Evolutionary conservation across 805 yeast species (phyloP).

Genomic region (Pichia manshurica): DNA sequence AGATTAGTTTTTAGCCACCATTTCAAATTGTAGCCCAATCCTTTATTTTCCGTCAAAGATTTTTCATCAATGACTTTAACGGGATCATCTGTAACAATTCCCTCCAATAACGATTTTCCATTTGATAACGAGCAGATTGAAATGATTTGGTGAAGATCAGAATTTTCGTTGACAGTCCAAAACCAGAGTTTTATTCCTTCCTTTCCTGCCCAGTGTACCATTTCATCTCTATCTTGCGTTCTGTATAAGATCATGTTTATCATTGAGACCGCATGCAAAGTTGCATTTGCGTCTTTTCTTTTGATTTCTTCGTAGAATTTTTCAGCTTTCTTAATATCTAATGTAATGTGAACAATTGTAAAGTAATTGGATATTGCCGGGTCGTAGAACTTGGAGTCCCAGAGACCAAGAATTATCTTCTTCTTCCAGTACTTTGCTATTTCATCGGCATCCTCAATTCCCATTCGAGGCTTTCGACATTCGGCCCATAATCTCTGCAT

Average conservation of each 20-base stretch:
- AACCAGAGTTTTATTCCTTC: conserved; percentile 29
- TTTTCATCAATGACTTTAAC: conserved; percentile 5
- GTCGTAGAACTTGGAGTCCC: conserved; percentile 29
- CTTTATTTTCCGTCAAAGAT: neutral
- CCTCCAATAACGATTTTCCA: conserved; percentile 15
- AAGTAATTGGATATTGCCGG: conserved; percentile 24
- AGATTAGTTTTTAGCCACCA: conserved; percentile 15
- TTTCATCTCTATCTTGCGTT: conserved; percentile 15
- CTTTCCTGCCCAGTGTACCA: conserved; percentile 16
- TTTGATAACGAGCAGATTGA: conserved; percentile 10
- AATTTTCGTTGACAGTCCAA: conserved; percentile 32
- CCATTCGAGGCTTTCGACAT: conserved; percentile 5
- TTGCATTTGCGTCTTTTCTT: conserved; percentile 14
- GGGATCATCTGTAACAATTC: conserved; percentile 24
- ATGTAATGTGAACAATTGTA: conserved; percentile 28
- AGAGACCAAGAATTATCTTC: conserved; percentile 33
- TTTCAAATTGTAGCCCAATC: conserved; percentile 12
- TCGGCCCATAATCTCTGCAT: conserved; percentile 21
- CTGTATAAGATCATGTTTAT: conserved; percentile 21
- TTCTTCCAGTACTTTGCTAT: conserved; percentile 28
- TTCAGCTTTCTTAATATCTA: conserved; percentile 22
- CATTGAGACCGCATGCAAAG: conserved; percentile 21
- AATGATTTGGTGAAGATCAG: conserved; percentile 20
- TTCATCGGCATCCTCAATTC: conserved; percentile 19
- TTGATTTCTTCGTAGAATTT: conserved; percentile 19